Evolutionary conservation across 2,329 filamentous ascomycete genomes (phyloP), one percentile per base, ranked within the genome.

Genomic region (Calonectria honghensis): DNA sequence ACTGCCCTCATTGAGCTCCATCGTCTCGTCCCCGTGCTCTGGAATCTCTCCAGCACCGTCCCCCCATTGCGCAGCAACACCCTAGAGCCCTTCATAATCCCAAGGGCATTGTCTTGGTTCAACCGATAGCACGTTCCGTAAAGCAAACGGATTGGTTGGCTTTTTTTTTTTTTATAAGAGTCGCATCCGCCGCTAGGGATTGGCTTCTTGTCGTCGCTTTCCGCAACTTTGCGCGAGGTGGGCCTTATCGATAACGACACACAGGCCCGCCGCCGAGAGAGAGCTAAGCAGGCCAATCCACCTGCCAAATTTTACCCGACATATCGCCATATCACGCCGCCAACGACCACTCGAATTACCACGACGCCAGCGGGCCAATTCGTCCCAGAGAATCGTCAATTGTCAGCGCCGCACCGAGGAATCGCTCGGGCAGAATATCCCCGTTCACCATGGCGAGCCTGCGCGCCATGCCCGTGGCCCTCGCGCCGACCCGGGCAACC

Each of bases 401-500:
- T 37, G 35, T 24, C 57, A 41, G 37, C 27, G 24, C 31, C 57
- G 32, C 57, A 63, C 32, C 59, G 68, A 63, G 52, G 39, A 65
- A 16, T 29, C 27, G 52, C 24, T 31, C 66, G 63, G 6, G 73
- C 63, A 32, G 48, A 41, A 16, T 27, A 24, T 18, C 57, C 52
- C 45, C 35, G 37, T n/a, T 63, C 72, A 76, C 39, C 57, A 85
- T 85, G 84, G 81, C 74, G 64, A 84, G 79, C 61, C 73, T 82
- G 74, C 76, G 81, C 37, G 48, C 79, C 74, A 79, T 81, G 31
- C 79, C 80, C 67, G 71, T 78, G 74, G 79, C 81, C 68, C 78
- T 82, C 68, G 77, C 83, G 76, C 81, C 84, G n/a, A 78, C 79
- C 41, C 78, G 82, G 68, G 77, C 79, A 73, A 77, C 84, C 73